Evolutionary conservation across 345 rosid genomes (phyloP).

Genomic region (Diplotaxis tenuifolia): DNA sequence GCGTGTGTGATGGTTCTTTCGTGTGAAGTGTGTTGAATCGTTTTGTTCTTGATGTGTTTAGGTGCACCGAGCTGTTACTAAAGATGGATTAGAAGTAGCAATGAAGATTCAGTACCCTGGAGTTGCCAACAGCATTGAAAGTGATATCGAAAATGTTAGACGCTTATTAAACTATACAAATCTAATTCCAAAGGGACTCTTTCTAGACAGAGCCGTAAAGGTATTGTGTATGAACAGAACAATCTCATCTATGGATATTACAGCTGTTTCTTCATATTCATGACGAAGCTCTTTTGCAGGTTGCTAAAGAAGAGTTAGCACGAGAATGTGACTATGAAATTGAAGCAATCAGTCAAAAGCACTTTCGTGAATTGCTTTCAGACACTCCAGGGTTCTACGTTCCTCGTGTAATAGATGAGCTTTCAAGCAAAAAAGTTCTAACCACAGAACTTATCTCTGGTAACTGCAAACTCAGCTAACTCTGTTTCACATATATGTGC

Average conservation of each 20-base stretch:
- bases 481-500: not conserved
- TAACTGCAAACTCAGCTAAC: slow-evolving; percentile 20
- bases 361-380: slow-evolving; percentile 58
- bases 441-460: slow-evolving; percentile 85
- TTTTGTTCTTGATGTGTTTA: slow-evolving; percentile 38
- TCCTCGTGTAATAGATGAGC: slow-evolving; percentile 68
- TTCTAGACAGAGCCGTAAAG: slow-evolving; percentile 90
- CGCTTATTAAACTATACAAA: slow-evolving; percentile 78
- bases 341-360: slow-evolving; percentile 86
- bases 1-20: not conserved
- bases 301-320: slow-evolving; percentile 88
- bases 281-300: slow-evolving; percentile 35
- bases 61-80: slow-evolving; percentile 87
- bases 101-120: slow-evolving; percentile 99
- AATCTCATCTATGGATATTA: not conserved
- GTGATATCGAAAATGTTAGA: slow-evolving; percentile 93
- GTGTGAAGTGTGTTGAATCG: slow-evolving; percentile 5
- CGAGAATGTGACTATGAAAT: slow-evolving; percentile 89
- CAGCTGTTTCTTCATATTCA: not conserved
- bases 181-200: slow-evolving; percentile 90
- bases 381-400: slow-evolving; percentile 64
- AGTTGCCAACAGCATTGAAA: slow-evolving; percentile 90
- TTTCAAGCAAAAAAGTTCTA: slow-evolving; percentile 79
- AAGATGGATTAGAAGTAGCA: slow-evolving; percentile 71
- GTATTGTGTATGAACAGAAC: slow-evolving; percentile 30